phyloP scores from a whole-genome alignment of 2,329 filamentous ascomycete genomes.

The Colletotrichum sp. region DNA sequence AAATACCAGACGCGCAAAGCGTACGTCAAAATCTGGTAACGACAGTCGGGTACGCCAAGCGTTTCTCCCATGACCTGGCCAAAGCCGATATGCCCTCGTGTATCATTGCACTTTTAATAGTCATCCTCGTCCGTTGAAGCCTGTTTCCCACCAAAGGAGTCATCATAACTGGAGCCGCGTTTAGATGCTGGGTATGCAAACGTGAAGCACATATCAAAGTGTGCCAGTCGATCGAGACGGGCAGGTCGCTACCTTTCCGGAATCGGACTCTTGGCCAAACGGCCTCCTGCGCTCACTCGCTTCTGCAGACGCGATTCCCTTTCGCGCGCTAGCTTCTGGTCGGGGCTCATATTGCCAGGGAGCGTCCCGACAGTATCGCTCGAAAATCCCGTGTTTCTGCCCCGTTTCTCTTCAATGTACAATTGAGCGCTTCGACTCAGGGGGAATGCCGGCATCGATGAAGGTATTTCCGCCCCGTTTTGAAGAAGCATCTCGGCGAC shows the following conservation, averaged over 20 bases:
- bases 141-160: not conserved
- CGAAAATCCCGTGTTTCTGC: constrained; percentile 51
- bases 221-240: constrained; percentile 22
- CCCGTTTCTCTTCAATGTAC: constrained; percentile 82
- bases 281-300: constrained; percentile 77
- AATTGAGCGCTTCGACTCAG: constrained; percentile 79
- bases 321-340: constrained; percentile 62
- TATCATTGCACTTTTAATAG: not conserved
- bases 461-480: constrained; percentile 89
- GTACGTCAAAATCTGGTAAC: not conserved
- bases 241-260: constrained; percentile 61
- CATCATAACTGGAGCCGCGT: not conserved
- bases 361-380: constrained; percentile 67
- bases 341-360: constrained; percentile 48
- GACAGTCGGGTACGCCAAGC: constrained; percentile 9
- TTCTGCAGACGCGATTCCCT: constrained; percentile 76
- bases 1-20: not conserved
- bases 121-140: not conserved
- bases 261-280: constrained; percentile 70
- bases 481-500: constrained; percentile 91
- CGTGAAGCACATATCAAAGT: constrained; percentile 11
- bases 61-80: not conserved
- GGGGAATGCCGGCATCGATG: constrained; percentile 78
- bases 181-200: constrained; percentile 2
- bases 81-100: not conserved